These are phyloP conservation scores for Ammopiptanthus mongolicus DNA, from an alignment of 306 rosid genomes.

Conservation along the genomic window DNA sequence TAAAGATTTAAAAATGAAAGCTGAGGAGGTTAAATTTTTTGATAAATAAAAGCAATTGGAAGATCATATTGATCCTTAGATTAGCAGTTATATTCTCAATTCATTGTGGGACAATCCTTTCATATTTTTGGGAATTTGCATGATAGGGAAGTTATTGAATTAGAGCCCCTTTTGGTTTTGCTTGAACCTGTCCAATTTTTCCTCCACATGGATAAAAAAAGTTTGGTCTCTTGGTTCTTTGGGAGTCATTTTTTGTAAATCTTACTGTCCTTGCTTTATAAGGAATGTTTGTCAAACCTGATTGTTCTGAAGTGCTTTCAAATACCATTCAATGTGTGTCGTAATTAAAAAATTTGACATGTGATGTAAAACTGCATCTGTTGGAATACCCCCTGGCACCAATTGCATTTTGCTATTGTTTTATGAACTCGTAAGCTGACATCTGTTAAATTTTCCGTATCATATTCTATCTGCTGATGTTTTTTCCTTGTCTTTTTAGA, in stretches of 20 bases:
- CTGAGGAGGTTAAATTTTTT: background rate
- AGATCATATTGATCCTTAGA: background rate
- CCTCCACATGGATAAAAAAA: too few relatives aligned
- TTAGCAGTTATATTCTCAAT: too few relatives aligned
- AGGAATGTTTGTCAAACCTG: background rate
- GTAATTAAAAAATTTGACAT: background rate
- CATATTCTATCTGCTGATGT: slow-evolving; percentile 1
- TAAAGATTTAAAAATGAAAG: background rate
- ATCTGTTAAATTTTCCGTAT: background rate
- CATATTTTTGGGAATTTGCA: too few relatives aligned
- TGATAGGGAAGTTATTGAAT: too few relatives aligned
- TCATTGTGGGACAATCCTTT: too few relatives aligned
- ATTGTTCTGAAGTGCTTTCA: background rate
- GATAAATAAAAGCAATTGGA: background rate
- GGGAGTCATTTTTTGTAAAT: too few relatives aligned
- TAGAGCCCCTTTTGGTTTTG: too few relatives aligned
- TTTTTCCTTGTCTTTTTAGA: slow-evolving; percentile 36
- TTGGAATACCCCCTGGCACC: background rate
- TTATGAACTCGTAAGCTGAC: background rate
- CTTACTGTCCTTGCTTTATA: too few relatives aligned
- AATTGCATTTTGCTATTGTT: background rate
- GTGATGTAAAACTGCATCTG: background rate
- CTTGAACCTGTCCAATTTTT: too few relatives aligned
- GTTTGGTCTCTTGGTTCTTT: too few relatives aligned
- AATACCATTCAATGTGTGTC: background rate